Evolutionary conservation across 768 basidiomycete species (phyloP), one percentile per base, ranked within the genome.

Genomic region (Xanthoconium stramineum): DNA sequence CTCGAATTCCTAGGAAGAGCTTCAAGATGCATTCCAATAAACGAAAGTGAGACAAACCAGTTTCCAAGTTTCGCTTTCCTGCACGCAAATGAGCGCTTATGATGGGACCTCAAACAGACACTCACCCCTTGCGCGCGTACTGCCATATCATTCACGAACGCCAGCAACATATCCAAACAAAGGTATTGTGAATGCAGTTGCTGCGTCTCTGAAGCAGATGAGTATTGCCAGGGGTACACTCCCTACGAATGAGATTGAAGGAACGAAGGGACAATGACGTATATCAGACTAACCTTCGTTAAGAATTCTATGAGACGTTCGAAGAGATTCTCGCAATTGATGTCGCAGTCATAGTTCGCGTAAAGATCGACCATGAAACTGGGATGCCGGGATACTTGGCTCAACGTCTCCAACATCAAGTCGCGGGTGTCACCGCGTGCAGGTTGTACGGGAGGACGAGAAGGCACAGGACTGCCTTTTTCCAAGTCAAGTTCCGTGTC

Each of bases 331-430:
- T 98, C 97, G 70, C 92, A 94, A 66, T 98, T 96, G 61, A 89
- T 85, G 65, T 97, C 94, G 66, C 94, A 98, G 68, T 99, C 97
- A 71, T 98, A 99, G 70, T 98, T 99, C 52, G 85, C 81, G 75
- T 93, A 99, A 14, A 97, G 76, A 65, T 98, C 94, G 45, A 96
- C 91, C 89, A 97, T 93, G 75, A 96, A 95, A 67, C 87, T 91
- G 3, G 91, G 84, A 63, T 89, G 85, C 3, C 88, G 79, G 15
- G 91, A 87, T 43, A 95, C 82, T 52, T 91, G 88, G 52, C 81
- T 82, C 28, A 98, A 75, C 6, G 89, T 89, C 71, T 98, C 96
- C 56, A 99, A 75, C 65, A 98, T 85, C 53, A 98, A 75, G 65
- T 96, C 91, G 24, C 94, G 83, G 10, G 88, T 91, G 72, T 94